Percentiles rank a stretch among this genome's conserved stretches.
phyloP scores from a whole-genome alignment of 2,329 filamentous ascomycete genomes.

The Microcyclospora tardicrescens region DNA sequence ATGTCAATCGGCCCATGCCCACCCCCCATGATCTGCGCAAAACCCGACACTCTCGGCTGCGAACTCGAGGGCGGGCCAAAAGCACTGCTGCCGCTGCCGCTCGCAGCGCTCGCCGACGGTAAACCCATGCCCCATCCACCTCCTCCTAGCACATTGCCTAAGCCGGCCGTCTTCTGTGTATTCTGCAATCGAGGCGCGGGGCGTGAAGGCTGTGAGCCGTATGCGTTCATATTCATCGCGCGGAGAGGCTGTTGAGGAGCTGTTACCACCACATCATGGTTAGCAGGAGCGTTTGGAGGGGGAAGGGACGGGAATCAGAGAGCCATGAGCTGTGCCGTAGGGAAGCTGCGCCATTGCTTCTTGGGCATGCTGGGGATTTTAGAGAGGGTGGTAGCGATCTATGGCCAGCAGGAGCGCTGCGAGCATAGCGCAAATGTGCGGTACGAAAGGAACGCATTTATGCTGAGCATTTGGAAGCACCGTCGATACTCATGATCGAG shows the following conservation, averaged over 20 bases:
- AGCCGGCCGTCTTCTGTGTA: slow-evolving; percentile 16
- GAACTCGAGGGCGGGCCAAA: slow-evolving; percentile 7
- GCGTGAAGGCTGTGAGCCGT: slow-evolving; percentile 25
- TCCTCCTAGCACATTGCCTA: slow-evolving; percentile 33
- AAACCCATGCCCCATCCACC: slow-evolving; percentile 3
- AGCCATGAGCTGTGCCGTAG: too few relatives aligned
- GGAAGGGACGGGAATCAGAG: too few relatives aligned
- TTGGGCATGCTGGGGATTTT: too few relatives aligned
- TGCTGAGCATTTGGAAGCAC: too few relatives aligned
- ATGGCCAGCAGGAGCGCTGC: too few relatives aligned
- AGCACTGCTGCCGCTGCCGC: slow-evolving; percentile 13
- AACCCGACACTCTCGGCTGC: slow-evolving; percentile 18
- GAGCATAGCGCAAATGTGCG: too few relatives aligned
- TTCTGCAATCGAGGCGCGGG: slow-evolving; percentile 19
- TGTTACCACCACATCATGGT: slow-evolving; percentile 1
- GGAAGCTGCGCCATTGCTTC: too few relatives aligned
- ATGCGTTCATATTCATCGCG: slow-evolving; percentile 39
- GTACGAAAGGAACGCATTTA: too few relatives aligned
- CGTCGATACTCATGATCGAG: too few relatives aligned
- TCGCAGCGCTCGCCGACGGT: slow-evolving; percentile 2
- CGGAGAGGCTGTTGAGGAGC: slow-evolving; percentile 33
- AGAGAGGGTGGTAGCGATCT: too few relatives aligned
- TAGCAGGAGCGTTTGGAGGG: too few relatives aligned
- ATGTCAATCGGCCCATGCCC: slow-evolving; percentile 21
- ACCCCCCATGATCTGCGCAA: slow-evolving; percentile 24